Evolutionary conservation across 2,329 filamentous ascomycete genomes (phyloP).

Genomic region (Fusarium sp.): DNA sequence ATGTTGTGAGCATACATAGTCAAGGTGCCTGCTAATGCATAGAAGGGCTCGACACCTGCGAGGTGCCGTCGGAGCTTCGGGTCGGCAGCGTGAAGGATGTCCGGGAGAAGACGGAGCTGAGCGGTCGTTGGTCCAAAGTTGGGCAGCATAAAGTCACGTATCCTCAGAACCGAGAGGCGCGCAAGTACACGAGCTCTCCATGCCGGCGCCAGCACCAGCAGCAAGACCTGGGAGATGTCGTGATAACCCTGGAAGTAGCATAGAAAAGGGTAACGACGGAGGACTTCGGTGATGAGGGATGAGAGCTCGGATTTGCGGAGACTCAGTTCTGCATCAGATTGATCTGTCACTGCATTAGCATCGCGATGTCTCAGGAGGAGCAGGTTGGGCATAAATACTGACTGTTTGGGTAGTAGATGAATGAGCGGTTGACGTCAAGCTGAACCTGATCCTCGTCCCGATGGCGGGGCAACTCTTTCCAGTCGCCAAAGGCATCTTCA

Average conservation of each 20-base stretch:
- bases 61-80: constrained; percentile 81
- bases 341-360: constrained; percentile 63
- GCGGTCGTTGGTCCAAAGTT: constrained; percentile 84
- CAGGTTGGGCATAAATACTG: constrained; percentile 38
- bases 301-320: constrained; percentile 83
- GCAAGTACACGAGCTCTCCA: constrained; percentile 76
- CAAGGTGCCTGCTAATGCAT: constrained; percentile 91
- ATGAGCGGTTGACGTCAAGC: constrained; percentile 95
- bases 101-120: constrained; percentile 89
- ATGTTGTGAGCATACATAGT: constrained; percentile 99
- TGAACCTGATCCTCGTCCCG: constrained; percentile 91
- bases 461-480: constrained; percentile 80
- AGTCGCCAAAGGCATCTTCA: constrained; percentile 55
- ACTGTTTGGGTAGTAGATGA: constrained; percentile 95
- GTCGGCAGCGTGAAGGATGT: constrained; percentile 82
- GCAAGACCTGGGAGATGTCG: constrained; percentile 96
- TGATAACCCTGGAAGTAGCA: constrained; percentile 99
- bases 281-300: constrained; percentile 82
- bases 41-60: constrained; percentile 86
- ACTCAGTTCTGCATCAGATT: constrained; percentile 78
- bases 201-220: constrained; percentile 82
- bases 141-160: constrained; percentile 98
- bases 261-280: constrained; percentile 85
- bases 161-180: constrained; percentile 89
- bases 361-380: background rate